These are phyloP conservation scores for Quercus agrifolia DNA, from an alignment of 306 rosid genomes.

Conservation along the genomic window DNA sequence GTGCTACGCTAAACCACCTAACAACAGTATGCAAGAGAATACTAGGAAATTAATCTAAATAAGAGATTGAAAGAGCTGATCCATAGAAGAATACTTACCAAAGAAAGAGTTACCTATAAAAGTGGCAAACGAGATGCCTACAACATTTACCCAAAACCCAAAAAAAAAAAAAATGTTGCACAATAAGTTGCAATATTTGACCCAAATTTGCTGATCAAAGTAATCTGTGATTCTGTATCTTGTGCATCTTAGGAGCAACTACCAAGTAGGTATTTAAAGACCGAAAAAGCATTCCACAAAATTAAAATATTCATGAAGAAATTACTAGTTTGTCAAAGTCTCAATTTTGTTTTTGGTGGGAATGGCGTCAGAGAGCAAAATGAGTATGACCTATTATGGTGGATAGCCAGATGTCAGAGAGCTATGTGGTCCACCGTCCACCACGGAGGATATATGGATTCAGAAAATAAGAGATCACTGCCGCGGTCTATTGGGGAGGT, in stretches of 20 bases:
- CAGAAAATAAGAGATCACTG: not conserved
- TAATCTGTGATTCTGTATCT: not conserved
- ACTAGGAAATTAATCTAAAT: too few species aligned
- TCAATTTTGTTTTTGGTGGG: constrained; percentile 38
- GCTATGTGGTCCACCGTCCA: constrained; percentile 11
- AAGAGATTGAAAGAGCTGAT: too few species aligned
- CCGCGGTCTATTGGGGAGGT: too few species aligned
- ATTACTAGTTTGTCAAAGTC: not conserved
- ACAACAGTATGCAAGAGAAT: too few species aligned
- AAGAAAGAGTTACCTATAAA: too few species aligned
- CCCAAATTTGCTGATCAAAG: too few species aligned
- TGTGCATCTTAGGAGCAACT: not conserved
- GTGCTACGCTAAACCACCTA: too few species aligned
- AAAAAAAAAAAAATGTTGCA: too few species aligned
- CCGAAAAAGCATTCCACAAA: not conserved
- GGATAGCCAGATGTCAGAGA: constrained; percentile 6
- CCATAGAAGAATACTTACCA: too few species aligned
- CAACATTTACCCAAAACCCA: too few species aligned
- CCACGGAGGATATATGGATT: not conserved
- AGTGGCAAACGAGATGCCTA: too few species aligned
- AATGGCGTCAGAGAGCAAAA: constrained; percentile 60
- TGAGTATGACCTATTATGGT: not conserved
- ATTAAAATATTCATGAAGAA: not conserved
- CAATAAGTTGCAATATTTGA: too few species aligned
- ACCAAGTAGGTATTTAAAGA: not conserved